phyloP scores from a whole-genome alignment of 257 asterid genomes.

The Salvia miltiorrhiza region DNA sequence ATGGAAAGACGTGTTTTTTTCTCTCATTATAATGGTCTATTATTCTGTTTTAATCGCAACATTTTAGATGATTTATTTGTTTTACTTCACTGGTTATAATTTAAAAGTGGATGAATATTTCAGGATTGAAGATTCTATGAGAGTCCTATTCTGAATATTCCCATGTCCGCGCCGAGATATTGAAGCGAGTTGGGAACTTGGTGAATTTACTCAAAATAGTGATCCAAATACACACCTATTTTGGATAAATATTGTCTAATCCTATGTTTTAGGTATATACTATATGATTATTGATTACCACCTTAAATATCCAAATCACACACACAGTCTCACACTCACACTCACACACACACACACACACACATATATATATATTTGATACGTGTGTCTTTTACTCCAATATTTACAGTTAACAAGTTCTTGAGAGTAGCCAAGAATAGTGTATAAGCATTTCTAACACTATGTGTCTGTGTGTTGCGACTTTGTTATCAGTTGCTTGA shows the following conservation, averaged over 20 bases:
- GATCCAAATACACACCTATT: background rate
- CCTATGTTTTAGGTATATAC: background rate
- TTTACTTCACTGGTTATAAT: too few species aligned
- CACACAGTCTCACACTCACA: too few species aligned
- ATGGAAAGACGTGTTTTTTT: background rate
- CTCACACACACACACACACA: background rate
- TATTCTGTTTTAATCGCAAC: background rate
- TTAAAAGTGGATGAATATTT: background rate
- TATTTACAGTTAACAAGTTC: background rate
- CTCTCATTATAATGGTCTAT: background rate
- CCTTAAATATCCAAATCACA: background rate
- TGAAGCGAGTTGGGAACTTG: slow-evolving; percentile 13
- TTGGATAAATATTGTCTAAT: background rate
- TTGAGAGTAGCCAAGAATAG: background rate
- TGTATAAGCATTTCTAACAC: background rate
- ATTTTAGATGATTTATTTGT: background rate
- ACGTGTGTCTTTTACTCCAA: background rate
- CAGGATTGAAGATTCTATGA: slow-evolving; percentile 22
- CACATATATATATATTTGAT: background rate
- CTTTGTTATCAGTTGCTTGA: background rate
- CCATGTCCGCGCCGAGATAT: slow-evolving; percentile 12
- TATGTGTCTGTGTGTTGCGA: too few species aligned
- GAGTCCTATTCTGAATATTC: slow-evolving; percentile 27
- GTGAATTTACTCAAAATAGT: slow-evolving; percentile 10
- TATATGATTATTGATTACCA: background rate